These are phyloP conservation scores for Tuber magnatum DNA, from an alignment of 495 filamentous ascomycete species.

Conservation along the genomic window DNA sequence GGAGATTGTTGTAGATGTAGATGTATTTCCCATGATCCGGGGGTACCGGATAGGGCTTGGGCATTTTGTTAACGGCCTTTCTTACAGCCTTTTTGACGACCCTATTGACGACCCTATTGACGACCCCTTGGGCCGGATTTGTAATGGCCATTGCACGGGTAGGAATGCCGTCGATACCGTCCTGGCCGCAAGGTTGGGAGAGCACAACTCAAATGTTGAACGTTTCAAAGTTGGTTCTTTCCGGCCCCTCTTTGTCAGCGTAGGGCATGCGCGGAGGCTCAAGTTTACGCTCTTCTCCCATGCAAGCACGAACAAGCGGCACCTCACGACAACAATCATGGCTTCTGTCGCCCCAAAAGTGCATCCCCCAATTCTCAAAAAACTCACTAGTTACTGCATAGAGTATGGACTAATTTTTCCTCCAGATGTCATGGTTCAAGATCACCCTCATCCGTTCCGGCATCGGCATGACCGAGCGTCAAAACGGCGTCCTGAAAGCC, in stretches of 20 bases:
- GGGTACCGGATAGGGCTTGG: constrained; percentile 14
- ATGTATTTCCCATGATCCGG: constrained; percentile 60
- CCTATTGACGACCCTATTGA: neutral
- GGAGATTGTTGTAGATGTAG: constrained; percentile 73
- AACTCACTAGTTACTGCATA: neutral
- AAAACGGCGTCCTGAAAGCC: constrained; percentile 74
- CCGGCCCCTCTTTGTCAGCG: neutral
- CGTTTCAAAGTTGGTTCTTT: neutral
- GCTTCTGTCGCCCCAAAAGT: neutral
- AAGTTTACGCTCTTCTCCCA: neutral
- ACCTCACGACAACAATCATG: neutral
- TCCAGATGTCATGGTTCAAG: constrained; percentile 78
- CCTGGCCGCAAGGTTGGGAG: neutral
- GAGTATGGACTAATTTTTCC: neutral
- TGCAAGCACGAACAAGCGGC: neutral
- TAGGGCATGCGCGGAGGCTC: neutral
- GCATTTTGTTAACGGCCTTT: neutral
- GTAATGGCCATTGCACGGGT: neutral
- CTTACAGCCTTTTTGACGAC: neutral
- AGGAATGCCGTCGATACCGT: neutral
- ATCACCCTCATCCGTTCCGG: constrained; percentile 88
- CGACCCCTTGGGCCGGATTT: neutral
- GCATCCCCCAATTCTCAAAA: neutral
- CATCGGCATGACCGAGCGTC: constrained; percentile 82
- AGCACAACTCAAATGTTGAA: neutral